These are phyloP conservation scores for Paecilomyces formosus DNA, from an alignment of 2,329 filamentous ascomycete species.

Conservation along the genomic window DNA sequence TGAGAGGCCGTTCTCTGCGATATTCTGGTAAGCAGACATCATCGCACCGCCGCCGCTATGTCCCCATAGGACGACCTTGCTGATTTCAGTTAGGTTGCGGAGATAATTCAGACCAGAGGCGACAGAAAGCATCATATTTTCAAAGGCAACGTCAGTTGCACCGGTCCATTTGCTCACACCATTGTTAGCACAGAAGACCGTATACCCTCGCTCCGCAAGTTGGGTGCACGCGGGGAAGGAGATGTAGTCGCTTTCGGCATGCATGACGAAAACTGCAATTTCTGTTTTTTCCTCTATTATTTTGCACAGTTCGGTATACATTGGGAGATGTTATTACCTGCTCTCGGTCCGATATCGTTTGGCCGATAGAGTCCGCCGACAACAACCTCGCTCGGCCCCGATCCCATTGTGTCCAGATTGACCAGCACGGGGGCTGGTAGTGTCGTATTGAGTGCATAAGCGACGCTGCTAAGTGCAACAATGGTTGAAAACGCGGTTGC, in stretches of 20 bases:
- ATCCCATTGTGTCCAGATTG: neutral
- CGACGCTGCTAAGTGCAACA: neutral
- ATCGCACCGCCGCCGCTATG: slow-evolving; percentile 32
- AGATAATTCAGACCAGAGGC: slow-evolving; percentile 6
- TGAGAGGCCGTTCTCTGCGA: slow-evolving; percentile 11
- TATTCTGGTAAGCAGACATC: slow-evolving; percentile 12
- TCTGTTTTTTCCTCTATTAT: neutral
- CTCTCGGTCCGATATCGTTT: neutral
- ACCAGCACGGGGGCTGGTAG: neutral
- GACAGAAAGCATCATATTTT: slow-evolving; percentile 9
- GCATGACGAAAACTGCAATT: slow-evolving; percentile 12
- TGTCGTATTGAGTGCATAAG: neutral
- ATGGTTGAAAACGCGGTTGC: neutral
- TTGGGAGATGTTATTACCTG: neutral
- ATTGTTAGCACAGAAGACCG: slow-evolving; percentile 10
- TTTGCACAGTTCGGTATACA: neutral
- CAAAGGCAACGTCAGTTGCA: slow-evolving; percentile 10
- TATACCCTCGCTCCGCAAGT: slow-evolving; percentile 9
- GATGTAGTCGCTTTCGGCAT: slow-evolving; percentile 10
- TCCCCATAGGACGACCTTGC: slow-evolving; percentile 42
- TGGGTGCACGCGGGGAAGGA: slow-evolving; percentile 9
- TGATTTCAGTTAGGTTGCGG: slow-evolving; percentile 23
- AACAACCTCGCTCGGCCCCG: slow-evolving; percentile 1
- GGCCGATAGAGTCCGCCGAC: slow-evolving; percentile 9
- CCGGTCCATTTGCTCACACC: slow-evolving; percentile 7